Percentiles rank a stretch among this genome's conserved stretches.
phyloP scores from a whole-genome alignment of 768 basidiomycete genomes.

The Tulasnella sp. region DNA sequence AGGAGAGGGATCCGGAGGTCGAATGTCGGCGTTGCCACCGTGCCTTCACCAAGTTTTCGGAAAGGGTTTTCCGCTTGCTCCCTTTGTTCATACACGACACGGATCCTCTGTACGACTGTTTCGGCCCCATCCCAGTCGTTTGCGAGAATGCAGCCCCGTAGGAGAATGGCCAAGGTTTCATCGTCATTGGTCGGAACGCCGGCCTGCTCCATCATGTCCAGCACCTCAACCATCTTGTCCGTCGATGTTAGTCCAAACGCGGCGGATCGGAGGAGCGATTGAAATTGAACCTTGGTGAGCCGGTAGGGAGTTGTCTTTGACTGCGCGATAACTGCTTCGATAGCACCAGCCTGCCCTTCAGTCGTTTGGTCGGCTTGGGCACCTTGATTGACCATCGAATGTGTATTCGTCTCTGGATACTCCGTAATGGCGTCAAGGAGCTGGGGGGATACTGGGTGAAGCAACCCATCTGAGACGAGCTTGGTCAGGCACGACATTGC shows the following conservation, averaged over 20 bases:
- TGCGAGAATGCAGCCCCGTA: background rate
- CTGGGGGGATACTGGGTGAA: too few species aligned
- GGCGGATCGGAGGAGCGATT: background rate
- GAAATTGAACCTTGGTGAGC: background rate
- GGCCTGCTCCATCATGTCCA: conserved; percentile 7
- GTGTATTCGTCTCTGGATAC: too few species aligned
- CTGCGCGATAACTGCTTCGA: background rate
- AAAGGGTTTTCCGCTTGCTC: background rate
- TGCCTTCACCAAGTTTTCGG: background rate
- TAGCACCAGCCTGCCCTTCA: background rate
- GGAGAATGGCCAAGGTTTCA: background rate
- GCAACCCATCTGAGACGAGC: too few species aligned
- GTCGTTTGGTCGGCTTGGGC: too few species aligned
- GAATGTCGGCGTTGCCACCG: background rate
- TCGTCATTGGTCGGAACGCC: background rate
- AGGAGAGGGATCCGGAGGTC: conserved; percentile 9
- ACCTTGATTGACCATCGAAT: too few species aligned
- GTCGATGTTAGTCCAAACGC: background rate
- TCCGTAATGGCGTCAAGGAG: too few species aligned
- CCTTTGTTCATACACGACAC: background rate
- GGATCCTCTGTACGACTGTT: background rate
- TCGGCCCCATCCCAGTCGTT: background rate
- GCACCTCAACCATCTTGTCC: background rate
- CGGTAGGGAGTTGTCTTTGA: background rate
- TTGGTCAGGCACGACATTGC: too few species aligned